Evolutionary conservation across 192 early-diverging fungal species (phyloP), one percentile per base, ranked within the genome.

Genomic region (Entomortierella parvispora): DNA sequence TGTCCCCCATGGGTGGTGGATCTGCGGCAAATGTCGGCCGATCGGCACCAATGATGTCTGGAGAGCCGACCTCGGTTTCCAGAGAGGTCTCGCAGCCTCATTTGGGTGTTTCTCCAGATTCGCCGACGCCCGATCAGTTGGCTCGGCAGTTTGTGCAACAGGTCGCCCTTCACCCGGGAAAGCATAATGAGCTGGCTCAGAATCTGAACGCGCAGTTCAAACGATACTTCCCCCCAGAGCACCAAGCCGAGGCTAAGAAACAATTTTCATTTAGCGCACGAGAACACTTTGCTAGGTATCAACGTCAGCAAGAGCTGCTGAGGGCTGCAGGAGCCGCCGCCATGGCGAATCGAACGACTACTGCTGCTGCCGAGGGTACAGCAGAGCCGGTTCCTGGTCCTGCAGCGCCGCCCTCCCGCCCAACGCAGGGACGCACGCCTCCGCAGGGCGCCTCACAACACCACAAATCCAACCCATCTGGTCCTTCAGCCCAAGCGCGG

Each of bases 121-220:
- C 74, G 6, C 74, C 74, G 1, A 77, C 74, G 4, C 74, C 74
- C 8, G 74, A 77, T 46, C 65, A 68, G 18, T 65, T 77, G 29
- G 74, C 74, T 6, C 74, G 68, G 26, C 74, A 65, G 12, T 77
- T 77, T 40, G 74, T 77, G n/a, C 65, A 77, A 31, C 65, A 77
- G 55, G 74, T 67, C 29, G 74, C 74, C 4, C 44, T 77, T 10
- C 52, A 68, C 23, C 74, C 65, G 43, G 74, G 74, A 18, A 58
- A 68, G 49, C 74, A 77, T 15, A 77, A 66, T 46, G 74, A 77
- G 31, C 49, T 77, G 26, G 74, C 66, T 9, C 74, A 77, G 44
- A 29, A 54, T 15, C 29, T 77, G 37, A 53, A 68, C 53, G 65
- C 74, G 15, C 74, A 77, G 51, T 77, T 77, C 52, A 58, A 77